Base-by-base conservation (phyloP, 306 rosid genomes). In the Castanea mollissima region DNA sequence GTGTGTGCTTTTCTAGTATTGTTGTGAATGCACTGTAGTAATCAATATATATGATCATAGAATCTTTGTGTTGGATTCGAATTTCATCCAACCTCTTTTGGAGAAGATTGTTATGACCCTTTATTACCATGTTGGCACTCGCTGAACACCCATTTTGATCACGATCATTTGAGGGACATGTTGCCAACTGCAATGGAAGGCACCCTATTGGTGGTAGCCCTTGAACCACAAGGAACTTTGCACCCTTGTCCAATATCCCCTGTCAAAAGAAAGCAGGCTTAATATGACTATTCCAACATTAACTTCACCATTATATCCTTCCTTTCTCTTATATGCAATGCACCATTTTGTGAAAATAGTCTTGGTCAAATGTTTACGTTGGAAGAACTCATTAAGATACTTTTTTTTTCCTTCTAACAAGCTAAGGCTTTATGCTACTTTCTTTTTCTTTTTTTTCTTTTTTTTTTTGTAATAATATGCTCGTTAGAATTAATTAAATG, bases 161-260 rank as follows among this genome's bases (percentile, higher is more conserved):
- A 6, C 59, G 84, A 41, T 81, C 77, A 0, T 13, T 12, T 3
- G 4, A 6, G 4, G 73, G 38, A 32, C 55, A 31, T 12, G 10
- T 14, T 14, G 80, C 13, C 44, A 81, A 41, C 4, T 75, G 71
- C 64, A 77, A 23, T 8, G 84, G 67, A 6, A 51, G 57, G 76
- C 84, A 81, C 9, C 84, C 80, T 54, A 74, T 9, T 5, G 84
- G 80, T 11, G 80, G 84, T 7, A 81, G 46, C 76, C 84, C 84
- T 60, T 81, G 84, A 51, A 81, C 80, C n/a, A 81, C 77, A 1
- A 81, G 35, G 60, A 69, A 81, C 55, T 34, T 55, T 1, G 80
- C 84, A 6, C 84, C 84, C 31, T 20, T 60, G 57, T 46, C 68
- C 64, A 81, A 41, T 67, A 76, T 0, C 0, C 51, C 1, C 80